Evolutionary conservation across 208 protist species (phyloP), one percentile per base, ranked within the genome.

Genomic region (Strigomonas oncopelti): DNA sequence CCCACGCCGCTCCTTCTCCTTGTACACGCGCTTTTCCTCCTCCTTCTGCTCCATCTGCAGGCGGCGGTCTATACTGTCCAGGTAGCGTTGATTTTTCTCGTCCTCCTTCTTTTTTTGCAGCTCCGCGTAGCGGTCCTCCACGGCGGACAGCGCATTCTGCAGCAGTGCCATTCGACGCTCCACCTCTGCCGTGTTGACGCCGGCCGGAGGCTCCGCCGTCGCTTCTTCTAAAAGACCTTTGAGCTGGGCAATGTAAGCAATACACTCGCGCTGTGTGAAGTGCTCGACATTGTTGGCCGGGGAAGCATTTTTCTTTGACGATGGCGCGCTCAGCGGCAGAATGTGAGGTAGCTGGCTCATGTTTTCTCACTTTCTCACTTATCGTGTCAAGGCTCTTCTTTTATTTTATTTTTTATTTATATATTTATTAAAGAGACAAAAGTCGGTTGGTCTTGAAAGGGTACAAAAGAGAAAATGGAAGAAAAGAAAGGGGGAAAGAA

Each of bases 111-210:
- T 61, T 18, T 67, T 55, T 7, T 72, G 77, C 22, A 81, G 70
- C 46, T 87, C 77, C 0, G 67, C 60, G 36, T 68, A 62, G 28
- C 75, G 71, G 1, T 52, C 69, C 74, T 85, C 67, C 7, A 91
- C 80, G 45, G 84, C 79, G 11, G 84, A 77, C 18, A 92, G 71
- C 0, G 85, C 83, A 8, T 55, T 66, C 31, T 92, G 81, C 0
- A 95, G 74, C 61, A 85, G 62, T 16, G 56, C 61, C 31, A 95
- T 83, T 60, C 84, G 84, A 24, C 66, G 77, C 61, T 90, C 79
- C 7, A 92, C 78, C 29, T 81, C 77, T 0, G 73, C 65, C 0
- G 63, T 72, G 53, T 78, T 60, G n/a, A 87, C 81, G 16, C 80
- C 81, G 0, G 48, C 46, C 1, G 86, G 90, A 7, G 81, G 71